These are phyloP conservation scores for Termitomyces sp. DNA, from an alignment of 768 basidiomycete species.

Conservation along the genomic window DNA sequence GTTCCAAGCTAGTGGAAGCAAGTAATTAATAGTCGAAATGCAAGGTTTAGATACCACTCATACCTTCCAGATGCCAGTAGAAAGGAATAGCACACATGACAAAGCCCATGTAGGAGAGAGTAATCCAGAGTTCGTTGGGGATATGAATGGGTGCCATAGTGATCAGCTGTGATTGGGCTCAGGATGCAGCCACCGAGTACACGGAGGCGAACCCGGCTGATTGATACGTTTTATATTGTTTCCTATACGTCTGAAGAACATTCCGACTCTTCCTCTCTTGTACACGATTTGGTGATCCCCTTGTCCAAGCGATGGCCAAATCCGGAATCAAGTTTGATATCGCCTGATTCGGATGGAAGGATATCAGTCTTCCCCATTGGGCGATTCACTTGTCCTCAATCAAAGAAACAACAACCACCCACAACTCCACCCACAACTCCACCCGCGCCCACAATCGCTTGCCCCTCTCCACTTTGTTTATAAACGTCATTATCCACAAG, in stretches of 20 bases:
- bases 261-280: conserved; percentile 27
- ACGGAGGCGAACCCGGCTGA: conserved; percentile 26
- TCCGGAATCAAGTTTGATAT: conserved; percentile 22
- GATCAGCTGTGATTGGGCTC: conserved; percentile 8
- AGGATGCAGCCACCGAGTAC: conserved; percentile 22
- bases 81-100: conserved; percentile 55
- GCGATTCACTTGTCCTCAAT: conserved; percentile 26
- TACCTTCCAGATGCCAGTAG: conserved; percentile 66
- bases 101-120: conserved; percentile 54
- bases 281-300: conserved; percentile 38
- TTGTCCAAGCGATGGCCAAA: conserved; percentile 25
- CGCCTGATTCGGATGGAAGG: conserved; percentile 10
- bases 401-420: too few species aligned
- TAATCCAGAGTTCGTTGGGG: conserved; percentile 40
- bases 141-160: conserved; percentile 20
- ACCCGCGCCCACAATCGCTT: too few species aligned
- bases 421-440: too few species aligned
- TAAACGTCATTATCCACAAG: too few species aligned
- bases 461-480: too few species aligned
- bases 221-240: conserved; percentile 15
- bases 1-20: conserved; percentile 11
- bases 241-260: conserved; percentile 32
- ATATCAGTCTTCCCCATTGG: conserved; percentile 23
- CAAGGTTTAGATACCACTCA: background rate
- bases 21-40: background rate